phyloP scores from a whole-genome alignment of 1,284 basidiomycete genomes.

The Meira nashicola region DNA sequence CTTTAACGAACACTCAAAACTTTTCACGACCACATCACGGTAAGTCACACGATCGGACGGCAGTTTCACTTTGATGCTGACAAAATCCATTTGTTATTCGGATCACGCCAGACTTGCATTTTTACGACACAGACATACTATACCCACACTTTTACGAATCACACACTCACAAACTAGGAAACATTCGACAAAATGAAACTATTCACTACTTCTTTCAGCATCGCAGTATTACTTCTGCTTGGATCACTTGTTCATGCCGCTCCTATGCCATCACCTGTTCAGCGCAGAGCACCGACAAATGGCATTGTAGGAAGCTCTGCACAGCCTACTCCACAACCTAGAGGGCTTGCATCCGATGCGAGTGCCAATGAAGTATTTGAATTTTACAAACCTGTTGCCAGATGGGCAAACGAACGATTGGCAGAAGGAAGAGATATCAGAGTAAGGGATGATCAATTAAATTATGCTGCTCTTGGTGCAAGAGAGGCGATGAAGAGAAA shows the following conservation, averaged over 20 bases:
- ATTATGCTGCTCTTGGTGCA: slow-evolving; percentile 7
- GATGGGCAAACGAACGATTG: not conserved
- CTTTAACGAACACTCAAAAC: too few relatives aligned
- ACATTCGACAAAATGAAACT: too few relatives aligned
- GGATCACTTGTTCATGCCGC: not conserved
- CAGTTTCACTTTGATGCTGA: too few relatives aligned
- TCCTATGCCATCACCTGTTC: slow-evolving; percentile 6
- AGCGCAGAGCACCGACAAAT: not conserved
- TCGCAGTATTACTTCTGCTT: not conserved
- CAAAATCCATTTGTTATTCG: too few relatives aligned
- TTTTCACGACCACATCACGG: too few relatives aligned
- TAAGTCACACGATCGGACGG: too few relatives aligned
- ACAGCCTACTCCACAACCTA: slow-evolving; percentile 19
- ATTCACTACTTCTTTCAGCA: too few relatives aligned
- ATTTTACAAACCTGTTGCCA: slow-evolving; percentile 23
- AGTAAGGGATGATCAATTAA: not conserved
- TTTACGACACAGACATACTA: too few relatives aligned
- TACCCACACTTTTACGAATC: too few relatives aligned
- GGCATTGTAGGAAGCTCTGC: not conserved
- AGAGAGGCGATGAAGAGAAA: not conserved
- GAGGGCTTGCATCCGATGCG: slow-evolving; percentile 14
- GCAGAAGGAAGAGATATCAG: not conserved
- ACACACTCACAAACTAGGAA: too few relatives aligned
- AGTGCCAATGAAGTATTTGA: slow-evolving; percentile 30
- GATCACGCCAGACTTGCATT: too few relatives aligned